A percentile compares a stretch with the other conserved stretches of the same genome.
Evolutionary conservation across 768 basidiomycete genomes (phyloP).

Genomic region (Suillus lakei): DNA sequence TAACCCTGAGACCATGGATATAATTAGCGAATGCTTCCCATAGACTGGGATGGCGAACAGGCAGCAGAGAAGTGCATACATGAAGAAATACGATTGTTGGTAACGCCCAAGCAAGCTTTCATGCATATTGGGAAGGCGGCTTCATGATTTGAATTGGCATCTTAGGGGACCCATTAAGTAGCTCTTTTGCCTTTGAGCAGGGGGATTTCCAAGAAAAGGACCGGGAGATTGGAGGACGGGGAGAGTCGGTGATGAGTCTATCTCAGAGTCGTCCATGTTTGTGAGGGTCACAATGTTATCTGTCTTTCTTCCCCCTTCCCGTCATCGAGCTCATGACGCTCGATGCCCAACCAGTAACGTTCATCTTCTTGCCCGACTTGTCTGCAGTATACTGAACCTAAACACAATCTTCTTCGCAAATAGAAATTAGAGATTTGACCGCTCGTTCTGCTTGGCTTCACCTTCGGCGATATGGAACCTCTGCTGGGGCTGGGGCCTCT

Average conservation of each 20-base stretch:
- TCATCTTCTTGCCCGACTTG: constrained; percentile 46
- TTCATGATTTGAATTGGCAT: constrained; percentile 49
- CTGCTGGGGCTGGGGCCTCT: too few species aligned
- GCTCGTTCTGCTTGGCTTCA: constrained; percentile 86
- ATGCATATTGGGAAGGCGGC: constrained; percentile 52
- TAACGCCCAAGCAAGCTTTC: constrained; percentile 63
- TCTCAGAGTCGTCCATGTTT: constrained; percentile 33
- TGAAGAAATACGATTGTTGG: too few species aligned
- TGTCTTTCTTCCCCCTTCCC: constrained; percentile 59
- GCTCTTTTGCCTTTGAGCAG: constrained; percentile 29
- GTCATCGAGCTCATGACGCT: constrained; percentile 66
- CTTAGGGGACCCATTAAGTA: constrained; percentile 28
- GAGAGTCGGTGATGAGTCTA: constrained; percentile 26
- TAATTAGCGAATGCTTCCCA: too few species aligned
- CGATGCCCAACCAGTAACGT: too few species aligned
- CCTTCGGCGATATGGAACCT: constrained; percentile 87
- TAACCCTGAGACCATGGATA: too few species aligned
- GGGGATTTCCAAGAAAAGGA: too few species aligned
- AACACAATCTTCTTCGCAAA: constrained; percentile 75
- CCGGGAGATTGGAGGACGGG: constrained; percentile 43
- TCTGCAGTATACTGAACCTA: constrained; percentile 19
- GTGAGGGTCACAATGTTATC: constrained; percentile 58
- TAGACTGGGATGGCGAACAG: too few species aligned
- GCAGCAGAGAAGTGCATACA: too few species aligned
- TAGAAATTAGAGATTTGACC: constrained; percentile 77